Evolutionary conservation across 768 basidiomycete genomes (phyloP).

Genomic region (Boletales sp.): DNA sequence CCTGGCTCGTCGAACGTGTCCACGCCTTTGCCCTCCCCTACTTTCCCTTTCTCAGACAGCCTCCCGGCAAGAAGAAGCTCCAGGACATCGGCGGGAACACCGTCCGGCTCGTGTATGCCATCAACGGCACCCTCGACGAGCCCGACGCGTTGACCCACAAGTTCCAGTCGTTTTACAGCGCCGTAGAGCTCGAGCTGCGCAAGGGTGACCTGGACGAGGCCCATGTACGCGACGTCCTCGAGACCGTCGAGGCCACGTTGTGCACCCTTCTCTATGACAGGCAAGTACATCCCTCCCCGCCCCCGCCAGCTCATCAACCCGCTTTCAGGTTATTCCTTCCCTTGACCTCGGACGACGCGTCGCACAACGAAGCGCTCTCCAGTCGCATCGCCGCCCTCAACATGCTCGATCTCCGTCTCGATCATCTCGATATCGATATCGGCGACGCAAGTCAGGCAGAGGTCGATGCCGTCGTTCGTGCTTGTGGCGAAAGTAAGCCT

Average conservation of each 20-base stretch:
- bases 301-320: neutral
- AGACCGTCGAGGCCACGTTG: conserved; percentile 68
- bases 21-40: conserved; percentile 50
- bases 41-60: conserved; percentile 52
- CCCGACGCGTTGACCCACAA: conserved; percentile 49
- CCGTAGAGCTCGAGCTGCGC: conserved; percentile 61
- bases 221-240: conserved; percentile 58
- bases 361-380: conserved; percentile 87
- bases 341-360: conserved; percentile 67
- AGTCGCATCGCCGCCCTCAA: conserved; percentile 89
- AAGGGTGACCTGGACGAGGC: conserved; percentile 36
- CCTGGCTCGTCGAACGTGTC: conserved; percentile 63
- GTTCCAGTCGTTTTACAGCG: conserved; percentile 70
- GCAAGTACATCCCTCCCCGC: conserved; percentile 32
- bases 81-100: conserved; percentile 28
- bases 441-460: conserved; percentile 43
- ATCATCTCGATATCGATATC: conserved; percentile 86
- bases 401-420: conserved; percentile 81
- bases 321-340: conserved; percentile 70
- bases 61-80: conserved; percentile 29
- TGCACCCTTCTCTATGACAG: conserved; percentile 81
- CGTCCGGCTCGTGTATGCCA: conserved; percentile 29
- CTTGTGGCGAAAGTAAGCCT: conserved; percentile 76
- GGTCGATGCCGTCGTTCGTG: conserved; percentile 61
- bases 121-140: conserved; percentile 40